These are phyloP conservation scores for Sporothrix brasiliensis DNA, from an alignment of 2,329 filamentous ascomycete genomes.

Conservation along the genomic window DNA sequence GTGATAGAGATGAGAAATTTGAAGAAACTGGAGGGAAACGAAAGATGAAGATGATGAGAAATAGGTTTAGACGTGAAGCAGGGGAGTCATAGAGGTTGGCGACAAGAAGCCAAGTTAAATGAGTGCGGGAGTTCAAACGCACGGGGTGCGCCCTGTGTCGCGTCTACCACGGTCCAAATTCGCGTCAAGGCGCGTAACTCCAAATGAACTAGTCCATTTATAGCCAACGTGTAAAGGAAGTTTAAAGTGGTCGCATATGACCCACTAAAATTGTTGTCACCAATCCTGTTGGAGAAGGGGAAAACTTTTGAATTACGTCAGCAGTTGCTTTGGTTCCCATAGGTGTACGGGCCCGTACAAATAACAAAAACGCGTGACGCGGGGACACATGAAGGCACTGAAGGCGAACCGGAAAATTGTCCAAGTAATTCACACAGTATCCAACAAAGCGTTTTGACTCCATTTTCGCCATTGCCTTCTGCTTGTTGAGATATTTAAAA, in stretches of 20 bases:
- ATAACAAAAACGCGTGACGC: neutral
- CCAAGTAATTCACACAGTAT: neutral
- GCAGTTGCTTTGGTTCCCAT: neutral
- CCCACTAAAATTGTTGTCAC: neutral
- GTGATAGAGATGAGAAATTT: neutral
- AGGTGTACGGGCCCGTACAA: too few relatives aligned
- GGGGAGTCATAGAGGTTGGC: neutral
- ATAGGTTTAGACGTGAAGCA: neutral
- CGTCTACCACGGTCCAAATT: slow-evolving; percentile 30
- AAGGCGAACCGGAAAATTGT: slow-evolving; percentile 1
- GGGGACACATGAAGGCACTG: neutral
- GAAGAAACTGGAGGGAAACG: slow-evolving; percentile 1
- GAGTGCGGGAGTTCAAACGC: slow-evolving; percentile 19
- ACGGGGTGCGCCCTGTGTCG: slow-evolving; percentile 15
- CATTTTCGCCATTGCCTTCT: neutral
- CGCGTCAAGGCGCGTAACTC: slow-evolving; percentile 39
- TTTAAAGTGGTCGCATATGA: slow-evolving; percentile 22
- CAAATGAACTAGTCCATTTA: slow-evolving; percentile 48
- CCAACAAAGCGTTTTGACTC: neutral
- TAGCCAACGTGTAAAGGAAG: slow-evolving; percentile 37
- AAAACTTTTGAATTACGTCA: slow-evolving; percentile 4
- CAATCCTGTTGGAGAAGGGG: neutral
- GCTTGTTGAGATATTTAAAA: neutral
- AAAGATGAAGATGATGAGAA: neutral
- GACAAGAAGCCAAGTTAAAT: slow-evolving; percentile 24